Percentiles rank a stretch among this genome's conserved stretches.
These are phyloP conservation scores for Sporothrix euskadiensis DNA, from an alignment of 2,329 filamentous ascomycete species.

Conservation along the genomic window DNA sequence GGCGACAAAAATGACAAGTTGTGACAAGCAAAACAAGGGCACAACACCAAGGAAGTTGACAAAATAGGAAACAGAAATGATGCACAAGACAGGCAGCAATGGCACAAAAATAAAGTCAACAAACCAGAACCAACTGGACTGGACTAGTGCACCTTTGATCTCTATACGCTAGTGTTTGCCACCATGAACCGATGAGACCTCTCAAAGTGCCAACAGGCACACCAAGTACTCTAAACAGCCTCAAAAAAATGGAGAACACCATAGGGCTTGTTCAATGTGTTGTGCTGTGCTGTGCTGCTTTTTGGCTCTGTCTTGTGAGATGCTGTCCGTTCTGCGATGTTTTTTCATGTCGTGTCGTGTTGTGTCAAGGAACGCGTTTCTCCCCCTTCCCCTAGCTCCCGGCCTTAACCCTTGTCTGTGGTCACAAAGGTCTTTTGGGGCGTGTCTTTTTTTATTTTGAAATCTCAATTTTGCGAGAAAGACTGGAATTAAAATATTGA, in stretches of 20 bases:
- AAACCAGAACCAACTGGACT: background rate
- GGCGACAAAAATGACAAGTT: background rate
- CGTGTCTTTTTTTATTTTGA: background rate
- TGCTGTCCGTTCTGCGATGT: background rate
- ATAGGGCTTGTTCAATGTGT: conserved; percentile 17
- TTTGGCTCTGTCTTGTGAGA: background rate
- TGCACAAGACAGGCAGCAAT: background rate
- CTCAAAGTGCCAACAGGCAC: conserved; percentile 4
- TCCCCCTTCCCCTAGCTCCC: background rate
- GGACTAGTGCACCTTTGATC: background rate
- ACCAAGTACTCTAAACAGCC: background rate
- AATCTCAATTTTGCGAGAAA: too few relatives aligned
- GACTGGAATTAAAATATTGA: background rate
- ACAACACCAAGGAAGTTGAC: background rate
- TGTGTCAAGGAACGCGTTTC: conserved; percentile 2
- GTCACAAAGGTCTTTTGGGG: background rate
- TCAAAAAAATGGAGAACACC: conserved; percentile 4
- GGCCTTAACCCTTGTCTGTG: conserved; percentile 6
- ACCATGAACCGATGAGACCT: conserved; percentile 21
- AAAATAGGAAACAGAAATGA: conserved; percentile 5
- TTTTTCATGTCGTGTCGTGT: background rate
- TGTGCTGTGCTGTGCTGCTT: background rate
- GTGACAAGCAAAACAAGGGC: background rate
- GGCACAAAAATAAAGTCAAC: background rate
- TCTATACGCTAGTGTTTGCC: conserved; percentile 7